Base-by-base conservation (phyloP, 306 rosid genomes). In the Sechiopsis laciniata region DNA sequence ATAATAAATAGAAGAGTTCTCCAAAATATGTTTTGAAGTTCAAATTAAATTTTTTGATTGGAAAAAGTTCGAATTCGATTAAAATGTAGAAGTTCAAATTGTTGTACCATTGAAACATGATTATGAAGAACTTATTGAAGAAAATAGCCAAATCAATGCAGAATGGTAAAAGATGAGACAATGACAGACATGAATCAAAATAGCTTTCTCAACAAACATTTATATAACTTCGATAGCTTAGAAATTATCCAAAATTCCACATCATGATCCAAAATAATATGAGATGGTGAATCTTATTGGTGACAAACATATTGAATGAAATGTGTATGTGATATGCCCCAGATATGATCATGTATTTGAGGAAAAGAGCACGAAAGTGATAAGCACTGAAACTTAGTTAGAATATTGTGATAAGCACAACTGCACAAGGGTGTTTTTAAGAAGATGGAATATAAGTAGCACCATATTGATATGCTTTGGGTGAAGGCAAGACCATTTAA, bases 371-470 rank as follows among this genome's bases (percentile, higher is more conserved):
- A 15, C 1, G 55, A 52, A 51, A 51, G 7, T 51, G 17, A 51
- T 51, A 13, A 15, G 67, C 46, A 61, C 46, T 13, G 20, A 61
- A 40, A 61, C 40, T 59, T 24, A 59, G 66, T 16, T 6, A 60
- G 45, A 61, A 15, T 32, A 32, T 61, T 29, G 67, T 29, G 46
- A 29, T 61, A 29, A 15, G 56, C 73, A 21, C n/a, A n/a, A n/a
- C n/a, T n/a, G n/a, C n/a, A n/a, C 40, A 68, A 68, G 40, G 13
- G 12, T 21, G 13, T 11, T 24, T 45, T 19, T 68, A 68, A 68
- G 56, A 12, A 68, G 2, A 65, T 46, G 73, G 40, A 46, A 68
- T 48, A 68, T 68, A 68, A 20, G 56, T 12, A 67, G 55, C 19
- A 21, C 56, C 2, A 46, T 6, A 3, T 21, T 14, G 37, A 69